phyloP scores from a whole-genome alignment of 2,329 filamentous ascomycete species.

The Fusarium goolgardi region DNA sequence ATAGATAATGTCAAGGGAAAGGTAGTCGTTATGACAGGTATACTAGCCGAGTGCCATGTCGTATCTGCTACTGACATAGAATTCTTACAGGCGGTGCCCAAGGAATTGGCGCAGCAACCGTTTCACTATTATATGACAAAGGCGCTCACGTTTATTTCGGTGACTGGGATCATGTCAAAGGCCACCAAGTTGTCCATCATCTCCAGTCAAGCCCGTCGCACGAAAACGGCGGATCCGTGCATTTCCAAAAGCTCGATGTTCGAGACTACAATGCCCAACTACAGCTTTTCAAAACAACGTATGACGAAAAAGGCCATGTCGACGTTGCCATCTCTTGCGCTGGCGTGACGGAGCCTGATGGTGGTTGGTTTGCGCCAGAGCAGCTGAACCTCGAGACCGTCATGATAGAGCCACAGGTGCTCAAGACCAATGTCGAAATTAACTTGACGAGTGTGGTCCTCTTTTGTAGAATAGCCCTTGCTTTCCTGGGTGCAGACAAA shows the following conservation, averaged over 20 bases:
- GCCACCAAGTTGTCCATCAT: not conserved
- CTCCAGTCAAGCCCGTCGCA: not conserved
- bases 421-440: not conserved
- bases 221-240: not conserved
- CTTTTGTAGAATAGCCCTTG: not conserved
- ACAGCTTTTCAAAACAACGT: not conserved
- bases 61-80: rapidly evolving
- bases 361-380: not conserved
- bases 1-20: not conserved
- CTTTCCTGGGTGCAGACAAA: not conserved
- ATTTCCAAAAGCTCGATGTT: conserved; percentile 3
- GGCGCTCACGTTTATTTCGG: conserved; percentile 8
- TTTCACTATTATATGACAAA: not conserved
- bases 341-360: not conserved
- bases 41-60: no score
- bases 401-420: not conserved
- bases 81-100: not conserved
- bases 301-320: not conserved
- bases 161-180: not conserved
- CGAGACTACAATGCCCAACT: conserved; percentile 3
- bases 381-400: not conserved
- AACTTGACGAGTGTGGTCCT: conserved; percentile 1
- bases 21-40: conserved; percentile 10
- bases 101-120: conserved; percentile 1
- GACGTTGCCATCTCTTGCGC: conserved; percentile 3